These are phyloP conservation scores for Crithidia fasciculata DNA, from an alignment of 208 protist genomes.

Conservation along the genomic window DNA sequence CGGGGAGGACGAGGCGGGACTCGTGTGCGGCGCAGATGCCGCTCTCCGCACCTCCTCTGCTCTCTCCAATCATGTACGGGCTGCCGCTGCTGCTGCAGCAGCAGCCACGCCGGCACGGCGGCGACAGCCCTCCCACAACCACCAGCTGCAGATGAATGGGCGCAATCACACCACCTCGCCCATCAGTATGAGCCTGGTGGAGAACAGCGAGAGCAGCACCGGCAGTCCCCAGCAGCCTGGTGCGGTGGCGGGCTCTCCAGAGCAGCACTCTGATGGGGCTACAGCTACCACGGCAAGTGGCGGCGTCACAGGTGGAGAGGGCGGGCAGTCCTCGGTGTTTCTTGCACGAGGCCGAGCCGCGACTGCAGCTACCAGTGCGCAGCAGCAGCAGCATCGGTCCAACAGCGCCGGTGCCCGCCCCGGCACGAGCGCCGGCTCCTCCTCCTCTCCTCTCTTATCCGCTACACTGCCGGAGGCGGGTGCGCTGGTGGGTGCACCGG, in stretches of 20 bases:
- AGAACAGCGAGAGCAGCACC: slow-evolving; percentile 24
- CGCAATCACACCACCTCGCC: slow-evolving; percentile 18
- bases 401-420: neutral
- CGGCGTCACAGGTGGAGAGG: too few species aligned
- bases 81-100: neutral
- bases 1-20: neutral
- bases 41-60: neutral
- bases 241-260: neutral
- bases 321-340: too few species aligned
- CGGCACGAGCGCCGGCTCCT: slow-evolving; percentile 12
- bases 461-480: neutral
- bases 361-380: neutral
- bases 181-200: slow-evolving; percentile 18
- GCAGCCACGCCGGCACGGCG: slow-evolving; percentile 6
- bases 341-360: too few species aligned
- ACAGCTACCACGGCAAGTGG: neutral
- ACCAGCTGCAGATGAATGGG: too few species aligned
- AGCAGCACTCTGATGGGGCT: neutral
- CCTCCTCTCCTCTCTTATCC: slow-evolving; percentile 4
- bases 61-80: neutral
- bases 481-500: neutral
- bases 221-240: slow-evolving; percentile 24
- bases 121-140: neutral
- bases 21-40: neutral
- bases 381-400: neutral